phyloP scores from a whole-genome alignment of 345 rosid genomes.

The Citrus cavaleriei region DNA sequence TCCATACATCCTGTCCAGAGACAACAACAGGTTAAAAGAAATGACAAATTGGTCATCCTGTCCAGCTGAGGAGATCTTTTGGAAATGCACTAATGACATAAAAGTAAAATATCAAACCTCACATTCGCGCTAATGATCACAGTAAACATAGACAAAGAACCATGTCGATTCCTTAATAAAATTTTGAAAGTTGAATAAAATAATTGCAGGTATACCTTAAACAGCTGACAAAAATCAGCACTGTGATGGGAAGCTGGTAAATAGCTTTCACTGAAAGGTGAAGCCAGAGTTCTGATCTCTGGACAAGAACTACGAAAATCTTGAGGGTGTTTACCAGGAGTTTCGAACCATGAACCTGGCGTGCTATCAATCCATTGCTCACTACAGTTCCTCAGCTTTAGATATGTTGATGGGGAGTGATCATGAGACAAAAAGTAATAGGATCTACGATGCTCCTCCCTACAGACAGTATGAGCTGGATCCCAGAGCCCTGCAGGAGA shows the following conservation, averaged over 20 bases:
- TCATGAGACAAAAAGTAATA: constrained; percentile 55
- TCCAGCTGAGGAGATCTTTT: too few species aligned
- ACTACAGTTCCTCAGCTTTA: constrained; percentile 36
- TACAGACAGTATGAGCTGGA: constrained; percentile 44
- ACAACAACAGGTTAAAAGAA: neutral
- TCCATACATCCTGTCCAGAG: constrained; percentile 26
- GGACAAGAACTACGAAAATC: constrained; percentile 46
- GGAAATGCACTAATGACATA: too few species aligned
- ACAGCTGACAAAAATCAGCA: constrained; percentile 35
- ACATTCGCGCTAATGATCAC: neutral
- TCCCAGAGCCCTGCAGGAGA: constrained; percentile 42
- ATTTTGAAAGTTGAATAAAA: neutral
- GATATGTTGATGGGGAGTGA: constrained; percentile 37
- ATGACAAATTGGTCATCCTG: neutral
- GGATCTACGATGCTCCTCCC: constrained; percentile 69
- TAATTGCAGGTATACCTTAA: constrained; percentile 34
- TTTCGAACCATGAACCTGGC: constrained; percentile 33
- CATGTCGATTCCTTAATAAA: neutral
- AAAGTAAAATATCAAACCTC: neutral
- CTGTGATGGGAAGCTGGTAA: constrained; percentile 29
- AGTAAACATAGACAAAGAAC: neutral
- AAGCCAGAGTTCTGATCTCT: constrained; percentile 34
- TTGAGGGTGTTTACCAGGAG: constrained; percentile 34
- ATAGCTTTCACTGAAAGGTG: constrained; percentile 30
- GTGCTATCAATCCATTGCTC: constrained; percentile 43